Evolutionary conservation across 2,329 filamentous ascomycete genomes (phyloP).

Genomic region (Colletotrichum sp.): DNA sequence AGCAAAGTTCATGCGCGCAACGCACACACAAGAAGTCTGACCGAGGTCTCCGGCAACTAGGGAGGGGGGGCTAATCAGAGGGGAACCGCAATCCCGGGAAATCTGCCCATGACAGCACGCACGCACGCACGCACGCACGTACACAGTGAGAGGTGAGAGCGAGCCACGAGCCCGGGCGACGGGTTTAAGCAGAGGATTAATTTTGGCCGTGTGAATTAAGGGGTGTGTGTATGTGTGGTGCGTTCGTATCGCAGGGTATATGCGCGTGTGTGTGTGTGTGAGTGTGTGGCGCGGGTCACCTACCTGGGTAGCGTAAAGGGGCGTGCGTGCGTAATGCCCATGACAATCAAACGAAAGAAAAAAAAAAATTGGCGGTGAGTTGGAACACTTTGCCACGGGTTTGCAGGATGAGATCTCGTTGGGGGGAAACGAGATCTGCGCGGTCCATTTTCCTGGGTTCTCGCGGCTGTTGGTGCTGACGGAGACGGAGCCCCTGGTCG

Average conservation of each 20-base stretch:
- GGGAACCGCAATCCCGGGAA: background rate
- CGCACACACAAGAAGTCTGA: background rate
- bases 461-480: background rate
- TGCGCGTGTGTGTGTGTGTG: background rate
- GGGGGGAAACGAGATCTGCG: background rate
- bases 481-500: background rate
- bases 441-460: background rate
- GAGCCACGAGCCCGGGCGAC: background rate
- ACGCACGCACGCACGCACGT: background rate
- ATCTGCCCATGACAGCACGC: background rate
- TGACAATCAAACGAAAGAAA: background rate
- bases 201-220: background rate
- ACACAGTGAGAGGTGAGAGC: background rate
- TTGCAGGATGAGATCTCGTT: background rate
- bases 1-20: background rate
- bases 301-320: background rate
- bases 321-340: background rate
- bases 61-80: background rate
- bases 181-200: background rate
- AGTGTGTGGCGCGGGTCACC: background rate
- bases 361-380: background rate
- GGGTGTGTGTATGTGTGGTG: background rate
- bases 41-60: background rate
- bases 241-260: background rate
- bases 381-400: background rate